Conservation (phyloP, 495 filamentous ascomycete genomes). For the Penicillium coffeae region DNA sequence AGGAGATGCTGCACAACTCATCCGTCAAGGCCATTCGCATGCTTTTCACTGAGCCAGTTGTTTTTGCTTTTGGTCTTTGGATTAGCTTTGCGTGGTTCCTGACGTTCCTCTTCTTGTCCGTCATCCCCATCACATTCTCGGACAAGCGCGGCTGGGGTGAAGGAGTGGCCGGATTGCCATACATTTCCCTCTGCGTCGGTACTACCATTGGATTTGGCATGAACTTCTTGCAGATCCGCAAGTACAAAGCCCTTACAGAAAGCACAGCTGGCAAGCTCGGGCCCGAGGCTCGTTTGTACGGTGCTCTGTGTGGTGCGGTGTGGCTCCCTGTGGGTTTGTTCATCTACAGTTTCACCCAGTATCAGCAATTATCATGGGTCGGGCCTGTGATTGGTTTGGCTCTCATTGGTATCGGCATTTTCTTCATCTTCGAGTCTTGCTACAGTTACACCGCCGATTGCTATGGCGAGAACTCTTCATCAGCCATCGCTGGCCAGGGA, state of each 20-base stretch:
- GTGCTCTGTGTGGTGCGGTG: constrained; percentile 62
- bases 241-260: constrained; percentile 60
- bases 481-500: constrained; percentile 48
- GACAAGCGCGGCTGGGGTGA: constrained; percentile 63
- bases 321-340: constrained; percentile 72
- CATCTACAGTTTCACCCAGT: constrained; percentile 77
- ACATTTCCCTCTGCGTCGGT: constrained; percentile 65
- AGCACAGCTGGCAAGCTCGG: constrained; percentile 51
- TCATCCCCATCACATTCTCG: constrained; percentile 68
- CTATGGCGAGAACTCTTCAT: constrained; percentile 42
- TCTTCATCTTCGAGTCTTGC: constrained; percentile 45
- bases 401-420: constrained; percentile 42
- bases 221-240: constrained; percentile 53
- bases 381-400: constrained; percentile 57
- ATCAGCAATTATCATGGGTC: constrained; percentile 57
- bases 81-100: constrained; percentile 71
- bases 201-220: constrained; percentile 57
- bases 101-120: constrained; percentile 72
- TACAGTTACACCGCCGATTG: constrained; percentile 44
- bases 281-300: constrained; percentile 52
- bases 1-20: constrained; percentile 37
- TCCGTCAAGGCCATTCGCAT: constrained; percentile 60
- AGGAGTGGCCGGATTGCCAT: constrained; percentile 67
- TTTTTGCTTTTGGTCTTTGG: constrained; percentile 69
- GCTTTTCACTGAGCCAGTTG: constrained; percentile 69